phyloP scores from a whole-genome alignment of 768 basidiomycete genomes.

The Rhizopogon sp. region DNA sequence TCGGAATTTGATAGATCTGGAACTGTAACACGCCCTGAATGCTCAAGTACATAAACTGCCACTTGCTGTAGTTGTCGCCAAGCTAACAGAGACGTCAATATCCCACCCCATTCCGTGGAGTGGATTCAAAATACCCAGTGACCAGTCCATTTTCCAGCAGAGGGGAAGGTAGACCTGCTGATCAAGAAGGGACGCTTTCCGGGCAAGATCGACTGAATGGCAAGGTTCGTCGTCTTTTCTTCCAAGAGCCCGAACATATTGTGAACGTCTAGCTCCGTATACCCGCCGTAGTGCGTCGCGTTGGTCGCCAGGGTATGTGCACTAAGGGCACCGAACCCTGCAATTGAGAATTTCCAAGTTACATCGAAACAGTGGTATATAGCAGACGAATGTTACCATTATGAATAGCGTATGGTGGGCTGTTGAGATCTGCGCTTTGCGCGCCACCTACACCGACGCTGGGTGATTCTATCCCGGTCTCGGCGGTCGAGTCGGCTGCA shows the following conservation, averaged over 20 bases:
- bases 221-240: slow-evolving; percentile 32
- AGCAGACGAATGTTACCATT: slow-evolving; percentile 41
- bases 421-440: slow-evolving; percentile 44
- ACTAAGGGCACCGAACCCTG: slow-evolving; percentile 49
- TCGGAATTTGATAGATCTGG: too few relatives aligned
- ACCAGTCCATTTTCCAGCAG: too few relatives aligned
- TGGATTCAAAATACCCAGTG: too few relatives aligned
- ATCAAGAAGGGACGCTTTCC: slow-evolving; percentile 69
- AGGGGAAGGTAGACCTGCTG: slow-evolving; percentile 46
- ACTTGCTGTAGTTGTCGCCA: too few relatives aligned
- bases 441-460: slow-evolving; percentile 48
- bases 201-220: slow-evolving; percentile 37
- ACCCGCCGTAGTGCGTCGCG: slow-evolving; percentile 60
- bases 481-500: slow-evolving; percentile 7
- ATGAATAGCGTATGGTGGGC: slow-evolving; percentile 65
- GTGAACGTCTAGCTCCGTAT: slow-evolving; percentile 61
- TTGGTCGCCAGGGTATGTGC: slow-evolving; percentile 62
- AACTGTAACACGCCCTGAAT: too few relatives aligned
- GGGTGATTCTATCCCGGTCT: slow-evolving; percentile 29
- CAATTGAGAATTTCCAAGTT: neutral
- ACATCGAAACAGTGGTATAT: neutral
- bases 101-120: too few relatives aligned
- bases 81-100: too few relatives aligned
- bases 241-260: slow-evolving; percentile 73
- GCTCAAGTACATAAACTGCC: too few relatives aligned